Percentiles rank a stretch among this genome's conserved stretches.
Conservation (phyloP, 106 monocot genomes). For the Allium sativum region DNA sequence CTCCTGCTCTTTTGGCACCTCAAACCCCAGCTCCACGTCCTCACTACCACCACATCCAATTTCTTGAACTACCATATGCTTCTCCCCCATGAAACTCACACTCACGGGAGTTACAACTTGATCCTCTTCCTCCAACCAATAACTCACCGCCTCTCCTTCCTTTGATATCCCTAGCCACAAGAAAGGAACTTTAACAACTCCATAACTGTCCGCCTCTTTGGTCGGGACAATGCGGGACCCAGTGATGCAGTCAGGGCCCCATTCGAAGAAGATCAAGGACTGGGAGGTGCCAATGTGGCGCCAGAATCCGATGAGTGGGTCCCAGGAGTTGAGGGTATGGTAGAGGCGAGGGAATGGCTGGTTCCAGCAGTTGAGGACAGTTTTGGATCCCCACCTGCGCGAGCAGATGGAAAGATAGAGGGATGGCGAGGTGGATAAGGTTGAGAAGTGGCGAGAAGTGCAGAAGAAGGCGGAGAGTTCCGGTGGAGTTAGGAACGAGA, state of each 20-base stretch:
- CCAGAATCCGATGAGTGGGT: constrained; percentile 68
- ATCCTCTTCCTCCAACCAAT: constrained; percentile 9
- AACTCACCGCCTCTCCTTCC: constrained; percentile 27
- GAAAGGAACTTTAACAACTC: constrained; percentile 45
- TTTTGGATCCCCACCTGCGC: constrained; percentile 59
- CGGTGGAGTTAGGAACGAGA: constrained; percentile 57
- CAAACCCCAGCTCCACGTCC: constrained; percentile 4
- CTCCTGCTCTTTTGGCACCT: constrained; percentile 35
- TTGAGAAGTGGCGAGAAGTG: constrained; percentile 16
- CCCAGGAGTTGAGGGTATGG: constrained; percentile 15
- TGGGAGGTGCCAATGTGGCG: constrained; percentile 42
- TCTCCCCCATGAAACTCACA: constrained; percentile 56
- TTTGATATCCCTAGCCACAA: constrained; percentile 53
- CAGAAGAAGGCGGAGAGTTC: constrained; percentile 44
- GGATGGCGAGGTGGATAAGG: constrained; percentile 7
- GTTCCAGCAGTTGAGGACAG: constrained; percentile 24
- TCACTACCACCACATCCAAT: constrained; percentile 11
- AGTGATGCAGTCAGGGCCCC: constrained; percentile 45
- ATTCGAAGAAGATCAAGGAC: constrained; percentile 64
- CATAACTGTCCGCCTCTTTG: constrained; percentile 19
- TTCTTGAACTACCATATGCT: constrained; percentile 72
- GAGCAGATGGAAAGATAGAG: constrained; percentile 53
- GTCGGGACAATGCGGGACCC: constrained; percentile 47
- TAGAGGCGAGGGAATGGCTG: constrained; percentile 10
- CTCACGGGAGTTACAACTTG: constrained; percentile 27